Conservation (phyloP, 2,329 filamentous ascomycete species). For the Colletotrichum sidae region DNA sequence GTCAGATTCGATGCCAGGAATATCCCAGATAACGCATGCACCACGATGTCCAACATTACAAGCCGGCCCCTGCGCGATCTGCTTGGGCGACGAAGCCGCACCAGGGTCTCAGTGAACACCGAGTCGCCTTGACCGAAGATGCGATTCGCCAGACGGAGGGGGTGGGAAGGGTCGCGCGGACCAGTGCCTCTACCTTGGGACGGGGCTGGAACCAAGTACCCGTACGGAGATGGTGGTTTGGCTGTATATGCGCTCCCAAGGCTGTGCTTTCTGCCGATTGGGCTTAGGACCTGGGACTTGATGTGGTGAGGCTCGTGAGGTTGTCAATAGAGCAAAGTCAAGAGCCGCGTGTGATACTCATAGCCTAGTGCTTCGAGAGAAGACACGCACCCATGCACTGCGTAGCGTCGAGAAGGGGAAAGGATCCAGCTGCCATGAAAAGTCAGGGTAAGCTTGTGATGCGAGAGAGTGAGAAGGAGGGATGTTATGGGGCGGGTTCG, state of each 20-base stretch:
- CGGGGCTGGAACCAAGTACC: slow-evolving; percentile 21
- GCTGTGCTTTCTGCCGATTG: slow-evolving; percentile 20
- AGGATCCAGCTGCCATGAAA: slow-evolving; percentile 28
- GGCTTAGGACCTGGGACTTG: slow-evolving; percentile 10
- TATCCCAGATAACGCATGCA: slow-evolving; percentile 53
- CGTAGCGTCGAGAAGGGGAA: slow-evolving; percentile 26
- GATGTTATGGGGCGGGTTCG: slow-evolving; percentile 30
- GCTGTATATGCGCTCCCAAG: slow-evolving; percentile 18
- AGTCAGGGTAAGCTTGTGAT: slow-evolving; percentile 31
- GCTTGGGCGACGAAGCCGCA: slow-evolving; percentile 53
- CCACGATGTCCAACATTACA: slow-evolving; percentile 51
- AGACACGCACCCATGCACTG: slow-evolving; percentile 21
- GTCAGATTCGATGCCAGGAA: slow-evolving; percentile 53
- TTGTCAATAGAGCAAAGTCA: slow-evolving; percentile 23
- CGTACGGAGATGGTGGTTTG: background rate
- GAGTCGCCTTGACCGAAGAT: slow-evolving; percentile 34
- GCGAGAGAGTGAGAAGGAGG: slow-evolving; percentile 25
- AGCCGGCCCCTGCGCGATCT: slow-evolving; percentile 55
- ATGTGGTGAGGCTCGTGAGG: slow-evolving; percentile 31
- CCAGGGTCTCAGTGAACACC: slow-evolving; percentile 51
- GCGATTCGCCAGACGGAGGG: slow-evolving; percentile 35
- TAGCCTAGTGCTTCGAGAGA: slow-evolving; percentile 33
- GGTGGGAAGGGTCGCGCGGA: slow-evolving; percentile 26
- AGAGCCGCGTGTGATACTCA: slow-evolving; percentile 28
- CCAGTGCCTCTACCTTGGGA: slow-evolving; percentile 19